phyloP scores from a whole-genome alignment of 106 monocot genomes.

The Narthecium ossifragum region DNA sequence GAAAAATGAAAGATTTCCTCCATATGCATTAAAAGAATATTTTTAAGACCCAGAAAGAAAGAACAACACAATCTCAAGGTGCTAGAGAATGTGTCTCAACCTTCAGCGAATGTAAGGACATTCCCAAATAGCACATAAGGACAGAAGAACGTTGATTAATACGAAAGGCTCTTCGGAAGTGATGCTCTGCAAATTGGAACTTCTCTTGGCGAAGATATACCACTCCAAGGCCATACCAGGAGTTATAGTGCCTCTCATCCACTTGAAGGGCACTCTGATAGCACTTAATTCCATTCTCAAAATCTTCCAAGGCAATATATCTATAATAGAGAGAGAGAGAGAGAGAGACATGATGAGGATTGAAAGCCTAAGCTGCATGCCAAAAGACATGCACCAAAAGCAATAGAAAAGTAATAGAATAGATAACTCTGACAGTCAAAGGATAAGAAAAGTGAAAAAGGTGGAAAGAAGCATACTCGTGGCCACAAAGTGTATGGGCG shows the following conservation, averaged over 20 bases:
- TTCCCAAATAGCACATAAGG: conserved; percentile 95
- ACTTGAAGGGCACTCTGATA: conserved; percentile 82
- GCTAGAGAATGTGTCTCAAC: too few relatives aligned
- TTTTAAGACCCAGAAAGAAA: too few relatives aligned
- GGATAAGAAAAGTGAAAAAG: not conserved
- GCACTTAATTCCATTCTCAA: conserved; percentile 90
- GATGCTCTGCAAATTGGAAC: conserved; percentile 94
- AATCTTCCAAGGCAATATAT: conserved; percentile 85
- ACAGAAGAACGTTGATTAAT: conserved; percentile 89
- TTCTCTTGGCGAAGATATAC: conserved; percentile 95
- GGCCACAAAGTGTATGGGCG: conserved; percentile 95
- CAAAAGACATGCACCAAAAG: not conserved
- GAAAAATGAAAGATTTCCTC: too few relatives aligned
- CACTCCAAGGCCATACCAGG: conserved; percentile 96
- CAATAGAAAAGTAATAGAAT: too few relatives aligned
- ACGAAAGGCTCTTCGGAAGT: conserved; percentile 64
- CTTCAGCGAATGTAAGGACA: conserved; percentile 84
- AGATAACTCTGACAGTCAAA: not conserved
- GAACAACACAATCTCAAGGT: too few relatives aligned
- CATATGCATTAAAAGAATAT: too few relatives aligned
- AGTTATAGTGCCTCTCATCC: conserved; percentile 94
- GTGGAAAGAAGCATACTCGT: conserved; percentile 55
- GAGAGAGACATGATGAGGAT: not conserved
- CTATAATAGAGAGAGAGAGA: too few relatives aligned
- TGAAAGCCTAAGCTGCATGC: not conserved